Percentiles rank a stretch among this genome's conserved stretches.
Evolutionary conservation across 148 eudicot species (phyloP).

Genomic region (Cornus suecica): DNA sequence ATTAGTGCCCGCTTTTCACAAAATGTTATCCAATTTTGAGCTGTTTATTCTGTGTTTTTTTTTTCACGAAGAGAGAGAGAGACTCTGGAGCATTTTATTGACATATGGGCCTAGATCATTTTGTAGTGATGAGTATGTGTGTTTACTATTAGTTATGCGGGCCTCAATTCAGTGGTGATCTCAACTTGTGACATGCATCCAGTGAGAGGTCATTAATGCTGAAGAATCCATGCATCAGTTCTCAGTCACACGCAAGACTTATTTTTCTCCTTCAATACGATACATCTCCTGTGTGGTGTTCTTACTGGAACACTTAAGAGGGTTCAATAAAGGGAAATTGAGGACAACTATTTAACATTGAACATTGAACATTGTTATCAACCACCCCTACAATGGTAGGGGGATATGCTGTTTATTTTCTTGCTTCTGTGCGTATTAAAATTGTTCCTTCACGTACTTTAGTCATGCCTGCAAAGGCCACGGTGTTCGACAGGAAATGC

Average conservation of each 20-base stretch:
- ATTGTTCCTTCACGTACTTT: constrained; percentile 50
- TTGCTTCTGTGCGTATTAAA: constrained; percentile 5
- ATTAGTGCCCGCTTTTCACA: not conserved
- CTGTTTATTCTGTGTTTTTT: not conserved
- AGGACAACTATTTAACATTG: not conserved
- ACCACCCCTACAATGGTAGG: not conserved
- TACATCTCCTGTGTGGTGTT: not conserved
- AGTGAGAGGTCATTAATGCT: not conserved
- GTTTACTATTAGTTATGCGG: not conserved
- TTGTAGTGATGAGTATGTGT: not conserved
- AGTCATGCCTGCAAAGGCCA: constrained; percentile 98
- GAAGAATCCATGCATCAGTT: not conserved
- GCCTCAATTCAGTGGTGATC: not conserved
- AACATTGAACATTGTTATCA: not conserved
- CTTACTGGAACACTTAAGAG: not conserved
- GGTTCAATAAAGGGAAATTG: not conserved
- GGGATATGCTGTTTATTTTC: not conserved
- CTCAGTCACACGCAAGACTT: not conserved
- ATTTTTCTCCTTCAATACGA: not conserved
- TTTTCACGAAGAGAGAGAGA: no score
- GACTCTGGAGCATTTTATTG: not conserved
- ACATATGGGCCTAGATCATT: not conserved
- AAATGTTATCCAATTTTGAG: not conserved
- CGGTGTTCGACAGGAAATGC: constrained; percentile 93
- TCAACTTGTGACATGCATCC: not conserved